Evolutionary conservation across 1,139 yeast genomes (phyloP).

Genomic region (Kodamaea derodonti): DNA sequence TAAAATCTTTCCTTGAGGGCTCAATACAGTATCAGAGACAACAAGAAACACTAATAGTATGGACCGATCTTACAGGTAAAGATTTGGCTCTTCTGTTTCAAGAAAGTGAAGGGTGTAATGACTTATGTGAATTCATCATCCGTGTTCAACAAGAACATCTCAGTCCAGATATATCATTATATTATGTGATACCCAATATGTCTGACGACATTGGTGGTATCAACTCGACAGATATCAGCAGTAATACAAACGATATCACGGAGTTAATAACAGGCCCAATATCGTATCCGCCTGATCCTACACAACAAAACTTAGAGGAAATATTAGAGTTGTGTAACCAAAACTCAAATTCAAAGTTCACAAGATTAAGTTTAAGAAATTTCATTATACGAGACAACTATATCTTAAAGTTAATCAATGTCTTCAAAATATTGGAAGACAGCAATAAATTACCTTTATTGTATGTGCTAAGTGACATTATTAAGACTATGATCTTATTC

Average conservation of each 20-base stretch:
- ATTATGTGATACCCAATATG: slow-evolving; percentile 60
- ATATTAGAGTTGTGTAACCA: slow-evolving; percentile 53
- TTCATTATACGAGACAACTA: slow-evolving; percentile 51
- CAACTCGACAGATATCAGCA: slow-evolving; percentile 7
- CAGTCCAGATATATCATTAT: slow-evolving; percentile 68
- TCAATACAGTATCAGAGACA: slow-evolving; percentile 84
- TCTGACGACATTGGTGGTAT: slow-evolving; percentile 19
- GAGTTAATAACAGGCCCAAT: slow-evolving; percentile 83
- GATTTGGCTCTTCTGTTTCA: slow-evolving; percentile 92
- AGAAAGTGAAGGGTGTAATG: slow-evolving; percentile 85
- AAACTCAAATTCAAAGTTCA: slow-evolving; percentile 53
- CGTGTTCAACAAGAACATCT: slow-evolving; percentile 56
- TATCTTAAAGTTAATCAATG: slow-evolving; percentile 45
- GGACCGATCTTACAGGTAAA: slow-evolving; percentile 79
- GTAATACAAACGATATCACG: slow-evolving; percentile 42
- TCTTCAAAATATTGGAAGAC: slow-evolving; percentile 56
- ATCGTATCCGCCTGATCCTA: slow-evolving; percentile 60
- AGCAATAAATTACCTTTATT: slow-evolving; percentile 31
- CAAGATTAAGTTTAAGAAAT: slow-evolving; percentile 50
- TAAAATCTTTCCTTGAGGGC: slow-evolving; percentile 68
- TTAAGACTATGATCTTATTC: slow-evolving; percentile 65
- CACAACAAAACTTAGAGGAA: slow-evolving; percentile 42
- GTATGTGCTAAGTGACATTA: slow-evolving; percentile 65
- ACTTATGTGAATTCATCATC: slow-evolving; percentile 75
- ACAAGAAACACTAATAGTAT: slow-evolving; percentile 89